phyloP scores from a whole-genome alignment of 2,329 filamentous ascomycete species.

The Cordyceps militaris region DNA sequence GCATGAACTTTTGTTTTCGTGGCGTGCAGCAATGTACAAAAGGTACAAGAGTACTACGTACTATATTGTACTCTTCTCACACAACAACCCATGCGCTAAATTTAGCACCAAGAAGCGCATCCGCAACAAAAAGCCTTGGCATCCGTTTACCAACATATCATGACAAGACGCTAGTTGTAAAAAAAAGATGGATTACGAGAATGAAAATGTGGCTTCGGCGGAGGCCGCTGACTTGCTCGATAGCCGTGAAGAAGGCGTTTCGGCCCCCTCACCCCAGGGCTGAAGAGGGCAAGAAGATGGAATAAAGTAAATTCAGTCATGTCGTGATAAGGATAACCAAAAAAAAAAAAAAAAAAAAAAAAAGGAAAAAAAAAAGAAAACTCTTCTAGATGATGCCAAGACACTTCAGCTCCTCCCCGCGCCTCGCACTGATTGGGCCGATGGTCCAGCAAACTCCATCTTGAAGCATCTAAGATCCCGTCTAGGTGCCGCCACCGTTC shows the following conservation, averaged over 20 bases:
- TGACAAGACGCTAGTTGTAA: neutral
- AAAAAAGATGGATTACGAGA: neutral
- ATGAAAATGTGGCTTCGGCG: neutral
- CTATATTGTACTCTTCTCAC: too few species aligned
- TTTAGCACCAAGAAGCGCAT: neutral
- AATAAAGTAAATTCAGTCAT: too few species aligned
- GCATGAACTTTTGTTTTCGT: conserved; percentile 4
- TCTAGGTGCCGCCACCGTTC: neutral
- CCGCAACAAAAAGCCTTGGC: neutral
- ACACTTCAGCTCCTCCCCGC: neutral
- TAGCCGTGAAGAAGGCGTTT: neutral
- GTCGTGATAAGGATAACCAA: too few species aligned
- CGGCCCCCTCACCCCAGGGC: neutral
- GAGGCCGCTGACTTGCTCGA: neutral
- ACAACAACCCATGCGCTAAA: too few species aligned
- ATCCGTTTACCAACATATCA: neutral
- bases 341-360: neutral
- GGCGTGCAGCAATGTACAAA: conserved; percentile 1
- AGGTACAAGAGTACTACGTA: too few species aligned
- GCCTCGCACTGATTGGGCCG: neutral
- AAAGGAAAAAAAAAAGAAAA: neutral
- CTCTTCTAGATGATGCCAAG: neutral
- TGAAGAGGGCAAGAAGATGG: too few species aligned
- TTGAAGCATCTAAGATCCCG: conserved; percentile 3
- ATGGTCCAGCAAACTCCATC: neutral